phyloP scores from a whole-genome alignment of 2,329 filamentous ascomycete species.

The Diaporthe capsici region DNA sequence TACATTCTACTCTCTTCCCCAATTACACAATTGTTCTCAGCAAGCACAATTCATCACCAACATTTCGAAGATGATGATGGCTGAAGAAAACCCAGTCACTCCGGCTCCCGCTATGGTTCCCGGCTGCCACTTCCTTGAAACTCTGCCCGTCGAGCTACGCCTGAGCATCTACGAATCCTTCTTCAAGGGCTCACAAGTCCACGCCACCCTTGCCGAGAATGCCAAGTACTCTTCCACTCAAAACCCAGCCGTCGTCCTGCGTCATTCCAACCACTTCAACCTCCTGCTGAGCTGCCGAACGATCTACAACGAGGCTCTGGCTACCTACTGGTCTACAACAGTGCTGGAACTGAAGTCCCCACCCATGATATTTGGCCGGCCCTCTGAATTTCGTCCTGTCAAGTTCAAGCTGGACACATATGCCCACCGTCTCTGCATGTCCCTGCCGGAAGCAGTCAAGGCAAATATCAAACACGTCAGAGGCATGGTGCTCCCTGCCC shows the following conservation, averaged over 20 bases:
- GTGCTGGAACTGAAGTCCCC: not conserved
- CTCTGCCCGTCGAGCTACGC: not conserved
- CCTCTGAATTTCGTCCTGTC: not conserved
- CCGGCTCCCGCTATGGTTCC: fast-evolving
- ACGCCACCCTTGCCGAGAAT: not conserved
- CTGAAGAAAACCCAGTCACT: not conserved
- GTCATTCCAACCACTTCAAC: not conserved
- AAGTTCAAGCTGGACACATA: not conserved
- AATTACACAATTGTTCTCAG: too few relatives aligned
- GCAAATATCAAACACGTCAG: not conserved
- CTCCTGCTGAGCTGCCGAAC: not conserved
- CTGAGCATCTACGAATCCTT: not conserved
- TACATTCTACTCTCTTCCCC: too few relatives aligned
- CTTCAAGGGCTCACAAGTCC: not conserved
- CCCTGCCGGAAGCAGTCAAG: not conserved
- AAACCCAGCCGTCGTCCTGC: not conserved
- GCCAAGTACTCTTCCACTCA: not conserved
- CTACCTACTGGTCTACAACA: not conserved
- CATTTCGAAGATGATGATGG: not conserved
- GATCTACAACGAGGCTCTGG: not conserved
- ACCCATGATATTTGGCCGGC: fast-evolving
- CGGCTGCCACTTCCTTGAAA: not conserved
- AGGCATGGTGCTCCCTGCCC: not conserved
- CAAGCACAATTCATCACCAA: fast-evolving
- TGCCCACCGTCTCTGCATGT: not conserved